phyloP scores from a whole-genome alignment of 306 rosid species.

The Elaeagnus macrophylla region DNA sequence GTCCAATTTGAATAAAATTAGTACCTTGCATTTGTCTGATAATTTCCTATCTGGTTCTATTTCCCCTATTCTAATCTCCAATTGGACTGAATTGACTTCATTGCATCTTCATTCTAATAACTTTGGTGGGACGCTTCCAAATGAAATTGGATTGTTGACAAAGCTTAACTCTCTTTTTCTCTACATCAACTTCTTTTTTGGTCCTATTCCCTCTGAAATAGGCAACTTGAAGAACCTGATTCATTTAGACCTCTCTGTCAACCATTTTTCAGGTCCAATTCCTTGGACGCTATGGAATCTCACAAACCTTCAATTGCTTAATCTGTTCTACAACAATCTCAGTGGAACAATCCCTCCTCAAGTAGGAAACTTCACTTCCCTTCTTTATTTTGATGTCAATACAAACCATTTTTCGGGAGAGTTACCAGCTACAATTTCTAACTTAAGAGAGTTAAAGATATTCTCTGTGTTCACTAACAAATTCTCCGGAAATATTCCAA shows the following conservation, averaged over 20 bases:
- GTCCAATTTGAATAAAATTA: slow-evolving; percentile 16
- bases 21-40: slow-evolving; percentile 25
- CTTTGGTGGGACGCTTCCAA: slow-evolving; percentile 32
- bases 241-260: not conserved
- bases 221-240: slow-evolving; percentile 8
- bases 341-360: too few species aligned
- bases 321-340: slow-evolving; percentile 37
- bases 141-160: slow-evolving; percentile 42
- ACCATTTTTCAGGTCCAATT: slow-evolving; percentile 8
- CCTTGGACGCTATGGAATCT: slow-evolving; percentile 1
- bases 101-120: slow-evolving; percentile 40
- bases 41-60: slow-evolving; percentile 38
- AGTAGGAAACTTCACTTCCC: too few species aligned
- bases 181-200: slow-evolving; percentile 13
- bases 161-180: slow-evolving; percentile 19
- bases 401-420: slow-evolving; percentile 35
- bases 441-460: slow-evolving; percentile 21
- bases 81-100: slow-evolving; percentile 37
- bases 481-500: too few species aligned
- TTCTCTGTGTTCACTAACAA: too few species aligned
- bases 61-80: slow-evolving; percentile 33
- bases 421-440: slow-evolving; percentile 28
- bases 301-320: slow-evolving; percentile 9
- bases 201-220: slow-evolving; percentile 10
- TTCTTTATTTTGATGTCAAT: slow-evolving; percentile 34